Conservation (phyloP, 257 asterid species). For the Euphrasia confusa region DNA sequence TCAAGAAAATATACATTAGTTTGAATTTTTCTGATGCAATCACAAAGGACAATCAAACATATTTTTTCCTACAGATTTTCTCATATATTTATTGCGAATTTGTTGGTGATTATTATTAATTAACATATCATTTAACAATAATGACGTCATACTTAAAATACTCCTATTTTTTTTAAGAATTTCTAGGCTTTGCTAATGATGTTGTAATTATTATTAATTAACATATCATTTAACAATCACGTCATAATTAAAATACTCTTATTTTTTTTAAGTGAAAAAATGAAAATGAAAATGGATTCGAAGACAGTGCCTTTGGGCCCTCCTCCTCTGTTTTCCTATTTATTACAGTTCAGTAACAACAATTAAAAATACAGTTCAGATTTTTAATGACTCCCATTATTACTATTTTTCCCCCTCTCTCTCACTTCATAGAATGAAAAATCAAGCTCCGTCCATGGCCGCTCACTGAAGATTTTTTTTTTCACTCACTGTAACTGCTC, state of each 20-base stretch:
- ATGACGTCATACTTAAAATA: no score
- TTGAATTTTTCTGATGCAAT: no score
- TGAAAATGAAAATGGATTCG: not conserved
- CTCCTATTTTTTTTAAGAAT: no score
- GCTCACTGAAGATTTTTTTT: not conserved
- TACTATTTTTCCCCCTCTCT: not conserved
- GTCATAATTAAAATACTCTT: constrained; percentile 2
- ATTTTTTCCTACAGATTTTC: no score
- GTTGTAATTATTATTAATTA: no score
- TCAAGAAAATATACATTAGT: no score
- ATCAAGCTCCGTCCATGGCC: constrained; percentile 1
- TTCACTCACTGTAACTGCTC: not conserved
- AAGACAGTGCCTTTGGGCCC: not conserved
- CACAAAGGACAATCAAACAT: no score
- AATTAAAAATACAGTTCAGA: not conserved
- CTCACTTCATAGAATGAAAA: not conserved
- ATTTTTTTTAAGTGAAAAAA: constrained; percentile 9
- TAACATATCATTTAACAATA: no score
- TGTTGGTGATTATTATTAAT: no score
- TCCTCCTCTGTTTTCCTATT: constrained; percentile 24
- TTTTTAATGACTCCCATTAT: constrained; percentile 14
- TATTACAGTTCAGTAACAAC: constrained; percentile 18
- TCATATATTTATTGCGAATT: no score
- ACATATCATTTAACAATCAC: not conserved
- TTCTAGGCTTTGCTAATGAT: no score